Conservation (phyloP, 2,329 filamentous ascomycete species). For the Talaromyces sp. region DNA sequence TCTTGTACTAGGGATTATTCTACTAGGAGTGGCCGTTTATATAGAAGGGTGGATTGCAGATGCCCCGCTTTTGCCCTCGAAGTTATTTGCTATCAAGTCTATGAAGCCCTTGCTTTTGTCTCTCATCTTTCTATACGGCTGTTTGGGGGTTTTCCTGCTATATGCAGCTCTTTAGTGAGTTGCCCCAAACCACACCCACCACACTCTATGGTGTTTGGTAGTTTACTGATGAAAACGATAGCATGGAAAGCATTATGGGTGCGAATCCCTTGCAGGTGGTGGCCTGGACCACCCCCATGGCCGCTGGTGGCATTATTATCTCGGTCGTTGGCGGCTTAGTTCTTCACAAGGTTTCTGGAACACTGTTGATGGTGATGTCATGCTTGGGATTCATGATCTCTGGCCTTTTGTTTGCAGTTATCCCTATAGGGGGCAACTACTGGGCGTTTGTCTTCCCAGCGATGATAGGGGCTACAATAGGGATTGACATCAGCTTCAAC, state of each 20-base stretch:
- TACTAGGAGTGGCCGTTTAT: constrained; percentile 55
- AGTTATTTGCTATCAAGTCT: constrained; percentile 52
- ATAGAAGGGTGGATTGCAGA: constrained; percentile 67
- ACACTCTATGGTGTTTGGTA: not conserved
- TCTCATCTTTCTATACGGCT: not conserved
- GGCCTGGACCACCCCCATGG: not conserved
- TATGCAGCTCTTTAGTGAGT: not conserved
- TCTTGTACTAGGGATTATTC: constrained; percentile 55
- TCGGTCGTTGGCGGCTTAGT: not conserved
- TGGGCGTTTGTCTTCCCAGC: not conserved
- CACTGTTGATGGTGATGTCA: not conserved
- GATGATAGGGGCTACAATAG: not conserved
- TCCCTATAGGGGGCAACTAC: not conserved
- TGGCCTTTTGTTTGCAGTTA: not conserved
- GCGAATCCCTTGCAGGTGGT: not conserved
- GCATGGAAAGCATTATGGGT: not conserved
- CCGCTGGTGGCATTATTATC: not conserved
- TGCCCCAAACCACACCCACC: not conserved
- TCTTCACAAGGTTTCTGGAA: not conserved
- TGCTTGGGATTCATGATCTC: not conserved
- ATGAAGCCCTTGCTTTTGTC: not conserved
- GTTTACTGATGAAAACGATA: not conserved
- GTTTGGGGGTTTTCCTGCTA: not conserved
- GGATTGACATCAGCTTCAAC: constrained; percentile 65
- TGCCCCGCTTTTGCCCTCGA: constrained; percentile 64